Conservation (phyloP, 371 early-diverging fungal genomes). For the Rhizopus arrhizus region DNA sequence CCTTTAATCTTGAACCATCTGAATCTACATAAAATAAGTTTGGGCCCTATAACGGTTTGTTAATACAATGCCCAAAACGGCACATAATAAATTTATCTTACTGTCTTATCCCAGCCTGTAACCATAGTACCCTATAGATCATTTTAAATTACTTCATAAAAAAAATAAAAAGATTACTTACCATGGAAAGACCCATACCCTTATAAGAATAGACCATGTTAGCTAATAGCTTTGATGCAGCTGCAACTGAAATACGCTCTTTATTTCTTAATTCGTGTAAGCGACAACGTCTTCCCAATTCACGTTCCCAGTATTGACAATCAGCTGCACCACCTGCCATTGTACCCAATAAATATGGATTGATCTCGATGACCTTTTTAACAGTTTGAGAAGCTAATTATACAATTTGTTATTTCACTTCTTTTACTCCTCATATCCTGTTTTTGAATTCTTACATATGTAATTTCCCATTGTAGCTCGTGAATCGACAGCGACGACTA, state of each 20-base stretch:
- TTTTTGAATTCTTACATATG: conserved; percentile 70
- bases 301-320: conserved; percentile 99
- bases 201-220: conserved; percentile 98
- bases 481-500: conserved; percentile 99
- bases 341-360: conserved; percentile 98
- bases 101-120: conserved; percentile 97
- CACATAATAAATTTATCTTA: no score
- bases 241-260: conserved; percentile 97
- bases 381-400: conserved; percentile 93
- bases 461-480: conserved; percentile 98
- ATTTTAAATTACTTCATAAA: no score
- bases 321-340: conserved; percentile 99
- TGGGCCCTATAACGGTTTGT: conserved; percentile 64
- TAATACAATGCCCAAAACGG: no score
- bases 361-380: conserved; percentile 99
- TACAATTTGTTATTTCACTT: background rate
- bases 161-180: conserved; percentile 19
- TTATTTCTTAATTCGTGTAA: conserved; percentile 97
- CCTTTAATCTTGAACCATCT: conserved; percentile 93
- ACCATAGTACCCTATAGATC: conserved; percentile 95
- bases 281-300: conserved; percentile 95
- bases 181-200: conserved; percentile 99
- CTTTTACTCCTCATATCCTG: background rate
- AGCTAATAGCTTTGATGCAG: conserved; percentile 96
- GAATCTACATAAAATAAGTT: conserved; percentile 98